These are phyloP conservation scores for Kuraishia cidri DNA, from an alignment of 805 yeast genomes.

Conservation along the genomic window DNA sequence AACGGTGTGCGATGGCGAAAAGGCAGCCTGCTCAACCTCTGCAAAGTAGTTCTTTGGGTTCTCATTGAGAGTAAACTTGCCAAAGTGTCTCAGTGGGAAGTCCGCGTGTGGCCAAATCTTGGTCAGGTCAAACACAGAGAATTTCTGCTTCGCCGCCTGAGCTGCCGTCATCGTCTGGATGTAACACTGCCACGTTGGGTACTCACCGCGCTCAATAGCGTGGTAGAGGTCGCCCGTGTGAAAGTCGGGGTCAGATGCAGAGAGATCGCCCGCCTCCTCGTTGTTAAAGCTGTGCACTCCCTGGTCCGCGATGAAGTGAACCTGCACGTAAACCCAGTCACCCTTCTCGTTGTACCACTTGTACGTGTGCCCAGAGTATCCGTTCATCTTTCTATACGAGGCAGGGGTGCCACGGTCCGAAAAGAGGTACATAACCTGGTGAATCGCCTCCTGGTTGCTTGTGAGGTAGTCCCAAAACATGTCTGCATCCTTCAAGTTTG, in stretches of 20 bases:
- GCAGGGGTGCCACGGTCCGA: slow-evolving; percentile 81
- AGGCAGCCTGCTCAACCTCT: slow-evolving; percentile 80
- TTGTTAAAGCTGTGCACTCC: slow-evolving; percentile 35
- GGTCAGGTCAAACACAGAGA: slow-evolving; percentile 83
- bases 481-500: slow-evolving; percentile 71
- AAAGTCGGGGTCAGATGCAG: slow-evolving; percentile 77
- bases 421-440: slow-evolving; percentile 67
- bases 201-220: slow-evolving; percentile 67
- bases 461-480: slow-evolving; percentile 83
- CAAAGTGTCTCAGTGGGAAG: slow-evolving; percentile 82
- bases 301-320: slow-evolving; percentile 63
- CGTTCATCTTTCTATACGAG: slow-evolving; percentile 69
- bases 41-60: slow-evolving; percentile 85
- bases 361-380: slow-evolving; percentile 79
- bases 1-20: slow-evolving; percentile 78
- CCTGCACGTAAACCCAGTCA: slow-evolving; percentile 73
- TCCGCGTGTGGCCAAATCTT: slow-evolving; percentile 88
- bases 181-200: slow-evolving; percentile 80
- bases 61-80: slow-evolving; percentile 69
- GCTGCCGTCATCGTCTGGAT: slow-evolving; percentile 81
- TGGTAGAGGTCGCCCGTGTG: slow-evolving; percentile 76
- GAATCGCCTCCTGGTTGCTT: slow-evolving; percentile 64
- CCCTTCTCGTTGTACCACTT: slow-evolving; percentile 73
- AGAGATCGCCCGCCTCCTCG: slow-evolving; percentile 60
- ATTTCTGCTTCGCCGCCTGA: slow-evolving; percentile 66